Conservation (phyloP, 768 basidiomycete genomes). For the Calocybe indica region DNA sequence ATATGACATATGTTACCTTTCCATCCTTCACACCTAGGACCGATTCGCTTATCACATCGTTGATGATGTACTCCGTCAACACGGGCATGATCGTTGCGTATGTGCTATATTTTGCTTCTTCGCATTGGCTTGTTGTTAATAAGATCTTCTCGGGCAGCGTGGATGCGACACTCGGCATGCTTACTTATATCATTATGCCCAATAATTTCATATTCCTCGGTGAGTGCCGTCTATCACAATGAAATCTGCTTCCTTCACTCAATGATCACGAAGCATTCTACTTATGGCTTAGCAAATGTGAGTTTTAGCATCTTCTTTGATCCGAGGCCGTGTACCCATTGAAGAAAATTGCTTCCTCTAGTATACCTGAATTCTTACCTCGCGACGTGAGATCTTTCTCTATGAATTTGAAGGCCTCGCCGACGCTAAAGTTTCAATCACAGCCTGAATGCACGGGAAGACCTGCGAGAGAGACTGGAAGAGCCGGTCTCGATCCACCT, state of each 20-base stretch:
- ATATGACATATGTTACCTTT: not conserved
- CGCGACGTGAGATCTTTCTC: conserved; percentile 25
- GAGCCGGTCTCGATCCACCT: conserved; percentile 38
- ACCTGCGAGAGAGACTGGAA: conserved; percentile 27
- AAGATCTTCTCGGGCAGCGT: conserved; percentile 23
- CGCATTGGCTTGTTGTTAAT: conserved; percentile 2
- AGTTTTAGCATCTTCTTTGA: conserved; percentile 10
- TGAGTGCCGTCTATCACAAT: conserved; percentile 10
- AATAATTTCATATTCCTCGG: conserved; percentile 48
- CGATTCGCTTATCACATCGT: conserved; percentile 38
- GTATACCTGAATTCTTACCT: conserved; percentile 57
- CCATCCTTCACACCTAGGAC: conserved; percentile 27
- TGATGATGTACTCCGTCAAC: conserved; percentile 49
- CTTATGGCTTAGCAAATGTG: conserved; percentile 47
- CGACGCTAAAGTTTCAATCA: not conserved
- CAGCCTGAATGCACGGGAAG: conserved; percentile 41
- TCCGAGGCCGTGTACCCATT: not conserved
- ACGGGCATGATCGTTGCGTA: conserved; percentile 43
- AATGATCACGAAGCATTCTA: conserved; percentile 31
- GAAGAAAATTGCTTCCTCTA: conserved; percentile 11
- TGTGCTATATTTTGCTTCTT: conserved; percentile 14
- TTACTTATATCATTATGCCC: conserved; percentile 46
- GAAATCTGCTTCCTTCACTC: not conserved
- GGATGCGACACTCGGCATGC: conserved; percentile 39
- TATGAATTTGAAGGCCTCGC: not conserved